Base-by-base conservation (phyloP, 2,329 filamentous ascomycete species). In the Xylariaceae sp. region DNA sequence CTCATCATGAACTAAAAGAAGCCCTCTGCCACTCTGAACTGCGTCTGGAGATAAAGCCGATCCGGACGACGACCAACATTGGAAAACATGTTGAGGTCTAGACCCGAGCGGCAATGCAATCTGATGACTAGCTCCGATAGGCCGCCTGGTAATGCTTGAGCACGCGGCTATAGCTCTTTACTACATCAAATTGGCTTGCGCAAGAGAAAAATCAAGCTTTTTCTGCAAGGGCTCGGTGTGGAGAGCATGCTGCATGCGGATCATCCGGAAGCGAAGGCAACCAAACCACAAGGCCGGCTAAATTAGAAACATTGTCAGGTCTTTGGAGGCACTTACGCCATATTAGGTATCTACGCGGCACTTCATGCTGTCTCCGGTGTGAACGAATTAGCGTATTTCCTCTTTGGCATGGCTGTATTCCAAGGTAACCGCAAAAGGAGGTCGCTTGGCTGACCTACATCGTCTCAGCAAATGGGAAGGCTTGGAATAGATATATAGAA, bases 241-340 rank as follows among this genome's bases (percentile, higher is more conserved):
- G 58, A 50, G 60, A 43, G 58, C 36, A 51, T 29, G 13, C 43
- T 48, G 50, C 46, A 61, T 60, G 47, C 20, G 52, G 50, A 63
- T 53, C 53, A 48, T 46, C 41, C 45, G 53, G 45, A 54, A 46
- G 52, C 47, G 47, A 55, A 55, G 39, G 33, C 35, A 36, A n/a
- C 44, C 36, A 48, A 53, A 44, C 37, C 43, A 54, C 18, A 57
- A 45, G 55, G 20, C 53, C 60, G 63, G 62, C 37, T 65, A 64
- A 65, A 65, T 61, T 35, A 29, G 36, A 51, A 32, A 42, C 15
- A 26, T 24, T 3, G 23, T 47, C 39, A 51, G 10, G 37, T 46
- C 37, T 23, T 15, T 27, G 35, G 26, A 27, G 24, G 26, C 33
- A 5, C 3, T 23, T 21, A 16, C 26, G 40, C 42, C 21, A 43